phyloP scores from a whole-genome alignment of 2,329 filamentous ascomycete genomes.

The Phialocephala subalpina region DNA sequence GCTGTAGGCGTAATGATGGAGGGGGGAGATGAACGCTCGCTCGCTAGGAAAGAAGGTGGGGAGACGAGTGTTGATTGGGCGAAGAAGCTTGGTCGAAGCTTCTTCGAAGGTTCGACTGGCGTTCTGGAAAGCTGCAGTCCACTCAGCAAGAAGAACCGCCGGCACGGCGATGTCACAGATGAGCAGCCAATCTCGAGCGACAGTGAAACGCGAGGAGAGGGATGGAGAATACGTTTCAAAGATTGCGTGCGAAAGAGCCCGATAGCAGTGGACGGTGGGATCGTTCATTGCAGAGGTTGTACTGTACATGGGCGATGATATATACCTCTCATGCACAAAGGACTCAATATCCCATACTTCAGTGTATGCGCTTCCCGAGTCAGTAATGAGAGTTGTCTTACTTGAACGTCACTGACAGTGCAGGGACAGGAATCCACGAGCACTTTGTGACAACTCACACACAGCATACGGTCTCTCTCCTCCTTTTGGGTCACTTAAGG shows the following conservation, averaged over 20 bases:
- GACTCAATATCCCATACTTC: background rate
- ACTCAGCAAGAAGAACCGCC: constrained; percentile 1
- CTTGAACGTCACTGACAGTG: background rate
- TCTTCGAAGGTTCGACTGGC: constrained; percentile 2
- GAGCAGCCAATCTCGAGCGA: background rate
- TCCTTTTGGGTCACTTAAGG: background rate
- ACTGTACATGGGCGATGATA: background rate
- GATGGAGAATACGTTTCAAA: background rate
- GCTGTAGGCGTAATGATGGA: background rate
- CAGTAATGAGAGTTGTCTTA: constrained; percentile 11
- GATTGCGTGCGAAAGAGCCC: background rate
- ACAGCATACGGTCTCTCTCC: background rate
- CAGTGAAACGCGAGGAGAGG: background rate
- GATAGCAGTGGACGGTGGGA: background rate
- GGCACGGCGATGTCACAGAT: background rate
- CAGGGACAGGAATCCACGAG: background rate
- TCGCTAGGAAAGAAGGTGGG: constrained; percentile 13
- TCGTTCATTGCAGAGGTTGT: background rate
- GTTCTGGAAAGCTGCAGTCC: constrained; percentile 10
- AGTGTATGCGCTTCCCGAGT: constrained; percentile 12
- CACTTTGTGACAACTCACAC: background rate
- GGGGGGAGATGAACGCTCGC: background rate
- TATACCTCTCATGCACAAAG: constrained; percentile 13
- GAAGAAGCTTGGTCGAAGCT: constrained; percentile 5
- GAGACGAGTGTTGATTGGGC: constrained; percentile 8